A percentile compares a stretch with the other conserved stretches of the same genome.
phyloP scores from a whole-genome alignment of 2,329 filamentous ascomycete genomes.

The Hymenotorrendiella dingleyae region DNA sequence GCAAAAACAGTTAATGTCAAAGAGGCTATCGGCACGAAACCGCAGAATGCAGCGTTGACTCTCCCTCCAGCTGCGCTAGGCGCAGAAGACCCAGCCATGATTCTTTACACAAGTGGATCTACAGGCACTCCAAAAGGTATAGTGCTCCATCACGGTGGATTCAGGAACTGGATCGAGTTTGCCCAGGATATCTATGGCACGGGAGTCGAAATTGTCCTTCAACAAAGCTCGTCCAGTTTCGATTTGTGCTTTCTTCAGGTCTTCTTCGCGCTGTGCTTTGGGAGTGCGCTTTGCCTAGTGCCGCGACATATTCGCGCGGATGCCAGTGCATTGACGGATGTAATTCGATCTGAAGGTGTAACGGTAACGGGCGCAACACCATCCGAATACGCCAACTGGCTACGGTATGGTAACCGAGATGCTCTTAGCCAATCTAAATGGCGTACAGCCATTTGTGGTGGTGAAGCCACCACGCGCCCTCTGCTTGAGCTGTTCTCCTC shows the following conservation, averaged over 20 bases:
- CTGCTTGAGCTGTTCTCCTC: conserved; percentile 19
- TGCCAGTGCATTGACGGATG: conserved; percentile 13
- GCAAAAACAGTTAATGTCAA: conserved; percentile 17
- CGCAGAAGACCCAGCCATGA: conserved; percentile 28
- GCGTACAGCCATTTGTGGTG: conserved; percentile 25
- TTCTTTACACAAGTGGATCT: conserved; percentile 87
- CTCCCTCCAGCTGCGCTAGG: conserved; percentile 15
- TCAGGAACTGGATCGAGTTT: background rate
- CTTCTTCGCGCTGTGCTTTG: conserved; percentile 13
- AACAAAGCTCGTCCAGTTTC: conserved; percentile 12
- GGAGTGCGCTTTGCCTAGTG: conserved; percentile 16
- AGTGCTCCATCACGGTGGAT: background rate
- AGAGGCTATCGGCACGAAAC: conserved; percentile 3
- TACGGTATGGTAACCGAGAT: conserved; percentile 2
- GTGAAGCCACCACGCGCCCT: conserved; percentile 22
- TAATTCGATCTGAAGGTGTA: conserved; percentile 14
- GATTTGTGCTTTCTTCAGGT: conserved; percentile 14
- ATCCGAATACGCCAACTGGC: conserved; percentile 19
- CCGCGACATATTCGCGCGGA: conserved; percentile 10
- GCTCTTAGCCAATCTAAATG: conserved; percentile 6
- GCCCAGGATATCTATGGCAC: background rate
- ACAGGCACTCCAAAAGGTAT: conserved; percentile 79
- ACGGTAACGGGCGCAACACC: conserved; percentile 20
- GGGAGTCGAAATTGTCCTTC: conserved; percentile 2
- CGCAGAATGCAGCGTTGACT: background rate